Evolutionary conservation across 306 rosid species (phyloP), one percentile per base, ranked within the genome.

Genomic region (Vigna nakashimae): DNA sequence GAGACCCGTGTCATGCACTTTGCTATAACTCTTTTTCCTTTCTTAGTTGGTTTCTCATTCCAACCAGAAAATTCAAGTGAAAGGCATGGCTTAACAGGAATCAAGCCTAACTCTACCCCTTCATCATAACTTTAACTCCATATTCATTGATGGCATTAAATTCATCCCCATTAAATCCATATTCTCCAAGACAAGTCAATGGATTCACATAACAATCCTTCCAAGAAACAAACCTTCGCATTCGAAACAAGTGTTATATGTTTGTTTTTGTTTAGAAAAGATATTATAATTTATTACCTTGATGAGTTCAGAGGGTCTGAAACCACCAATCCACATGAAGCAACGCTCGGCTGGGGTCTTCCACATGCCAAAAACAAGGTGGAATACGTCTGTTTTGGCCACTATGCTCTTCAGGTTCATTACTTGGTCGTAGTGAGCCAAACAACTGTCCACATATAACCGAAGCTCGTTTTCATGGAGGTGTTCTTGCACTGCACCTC

Each of bases 281-380:
- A 42, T 40, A 5, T 7, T 9, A 52, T 9, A 52, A 52, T 52
- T 0, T 11, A 45, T 11, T 45, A 94, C 98, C 98, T 95, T 95
- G 77, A 95, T 91, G 90, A 95, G 86, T 71, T 92, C 93, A 55
- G 98, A 95, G 15, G 98, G 98, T 71, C 96, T 84, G 76, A 87
- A 91, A 10, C 93, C 98, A 38, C 98, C 98, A 28, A 95, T 92
- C 98, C 98, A 95, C 96, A 95, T 86, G 86, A 92, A 92, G 77
- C 96, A 95, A 5, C 98, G 89, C 71, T 95, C 98, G 9, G 98
- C 91, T 17, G 98, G 98, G 32, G 97, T 91, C 72, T 87, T 91
- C 98, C 98, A 95, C 89, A 82, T 84, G 79, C 98, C 98, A 49
- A 92, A 92, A 46, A 95, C 85, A 26, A 95, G 79, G 60, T 95